A percentile compares a stretch with the other conserved stretches of the same genome.
Evolutionary conservation across 2,329 filamentous ascomycete species (phyloP).

Genomic region (Penicillium sp.): DNA sequence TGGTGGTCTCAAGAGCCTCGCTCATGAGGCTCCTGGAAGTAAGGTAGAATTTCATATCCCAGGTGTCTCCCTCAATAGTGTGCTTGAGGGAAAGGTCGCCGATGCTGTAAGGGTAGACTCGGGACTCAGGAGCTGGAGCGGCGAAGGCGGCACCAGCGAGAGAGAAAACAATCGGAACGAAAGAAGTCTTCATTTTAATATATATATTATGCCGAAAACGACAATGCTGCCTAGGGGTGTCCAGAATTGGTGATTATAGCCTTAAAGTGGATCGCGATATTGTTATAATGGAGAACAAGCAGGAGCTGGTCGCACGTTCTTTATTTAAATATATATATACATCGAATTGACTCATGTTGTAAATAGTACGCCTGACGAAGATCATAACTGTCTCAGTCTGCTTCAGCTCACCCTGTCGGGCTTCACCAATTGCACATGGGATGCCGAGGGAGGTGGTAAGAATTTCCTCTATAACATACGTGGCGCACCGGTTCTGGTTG

Average conservation of each 20-base stretch:
- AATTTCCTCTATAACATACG: not conserved
- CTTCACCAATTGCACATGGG: not conserved
- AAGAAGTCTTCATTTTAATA: not conserved
- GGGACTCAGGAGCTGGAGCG: not conserved
- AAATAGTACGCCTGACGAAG: not conserved
- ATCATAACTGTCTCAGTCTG: not conserved
- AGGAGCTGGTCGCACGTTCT: too few species aligned
- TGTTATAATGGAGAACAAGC: too few species aligned
- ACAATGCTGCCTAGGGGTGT: not conserved
- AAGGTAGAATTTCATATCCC: not conserved
- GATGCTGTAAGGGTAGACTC: not conserved
- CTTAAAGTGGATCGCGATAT: not conserved
- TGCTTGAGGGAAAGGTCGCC: not conserved
- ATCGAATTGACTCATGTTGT: not conserved
- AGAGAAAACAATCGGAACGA: not conserved
- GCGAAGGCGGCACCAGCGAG: not conserved
- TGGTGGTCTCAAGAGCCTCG: not conserved
- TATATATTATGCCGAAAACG: not conserved
- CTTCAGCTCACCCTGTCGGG: not conserved
- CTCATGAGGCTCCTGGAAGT: not conserved
- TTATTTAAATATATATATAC: not conserved
- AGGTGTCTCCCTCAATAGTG: not conserved
- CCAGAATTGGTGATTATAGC: not conserved
- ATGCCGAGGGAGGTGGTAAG: not conserved
- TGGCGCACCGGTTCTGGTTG: not conserved